Evolutionary conservation across 768 basidiomycete genomes (phyloP), one percentile per base, ranked within the genome.

Genomic region (Nidularia pulvinata): DNA sequence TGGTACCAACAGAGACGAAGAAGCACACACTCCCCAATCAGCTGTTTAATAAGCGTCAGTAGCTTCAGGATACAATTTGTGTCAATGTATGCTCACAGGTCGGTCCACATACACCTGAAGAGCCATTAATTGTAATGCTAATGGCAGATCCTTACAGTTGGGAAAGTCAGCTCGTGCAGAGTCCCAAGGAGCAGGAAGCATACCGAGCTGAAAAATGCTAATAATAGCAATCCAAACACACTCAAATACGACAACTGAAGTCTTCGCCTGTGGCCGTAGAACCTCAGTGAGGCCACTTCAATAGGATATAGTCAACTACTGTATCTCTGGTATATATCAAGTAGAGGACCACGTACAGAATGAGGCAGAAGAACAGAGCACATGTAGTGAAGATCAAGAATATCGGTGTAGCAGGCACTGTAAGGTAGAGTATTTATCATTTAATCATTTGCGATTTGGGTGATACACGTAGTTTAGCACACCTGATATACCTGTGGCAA

Each of bases 171-270:
- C 16, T 50, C 10, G 11, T 35, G 37, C 49, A 54, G 45, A 3
- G 19, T 51, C 25, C 13, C 7, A 32, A 9, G 32, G 42, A 13
- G 32, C 10, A 46, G 10, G 42, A 19, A 33, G 33, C 52, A 7
- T 16, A 83, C 86, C 78, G 35, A 83, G 69, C 52, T 86, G 79
- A 33, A 84, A 62, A 5, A 75, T 49, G 54, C 77, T 75, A 57
- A 83, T 63, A 7, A 80, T 53, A 6, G 67, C 74, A 6, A 81
- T 75, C 85, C 86, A 89, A 14, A 55, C 60, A 57, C 82, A 85
- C 61, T 89, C 88, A 32, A 81, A 64, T 48, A 72, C 61, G 36
- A 83, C 39, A 16, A 11, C 13, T 42, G 39, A 42, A 42, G 16
- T 11, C 39, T 64, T 76, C 3, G 67, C 64, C 37, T 61, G 65